These are phyloP conservation scores for Cutaneotrichosporon sp. DNA, from an alignment of 1,284 basidiomycete genomes.

Conservation along the genomic window DNA sequence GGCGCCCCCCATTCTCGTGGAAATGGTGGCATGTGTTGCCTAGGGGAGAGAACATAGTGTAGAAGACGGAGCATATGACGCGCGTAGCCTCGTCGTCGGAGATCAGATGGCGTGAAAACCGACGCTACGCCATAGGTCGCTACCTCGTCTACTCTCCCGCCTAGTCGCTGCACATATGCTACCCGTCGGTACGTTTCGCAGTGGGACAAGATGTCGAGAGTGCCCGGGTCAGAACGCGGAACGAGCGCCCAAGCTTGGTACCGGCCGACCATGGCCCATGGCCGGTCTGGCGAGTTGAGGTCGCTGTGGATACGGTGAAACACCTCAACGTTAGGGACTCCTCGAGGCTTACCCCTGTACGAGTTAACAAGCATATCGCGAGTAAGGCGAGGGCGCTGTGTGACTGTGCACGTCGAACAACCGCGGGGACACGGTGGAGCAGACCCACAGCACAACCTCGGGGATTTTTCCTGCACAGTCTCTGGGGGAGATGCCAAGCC, in stretches of 20 bases:
- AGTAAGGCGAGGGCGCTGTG: not conserved
- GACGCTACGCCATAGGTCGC: conserved; percentile 32
- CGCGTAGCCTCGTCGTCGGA: conserved; percentile 34
- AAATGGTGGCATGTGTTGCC: conserved; percentile 18
- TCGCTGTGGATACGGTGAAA: conserved; percentile 1
- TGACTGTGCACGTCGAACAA: not conserved
- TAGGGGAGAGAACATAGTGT: conserved; percentile 26
- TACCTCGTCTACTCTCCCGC: not conserved
- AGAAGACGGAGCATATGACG: conserved; percentile 32
- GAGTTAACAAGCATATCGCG: not conserved
- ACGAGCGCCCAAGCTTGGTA: conserved; percentile 14
- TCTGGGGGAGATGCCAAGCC: not conserved
- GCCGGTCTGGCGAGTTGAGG: not conserved
- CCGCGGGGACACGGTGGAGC: too few relatives aligned
- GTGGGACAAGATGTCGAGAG: not conserved
- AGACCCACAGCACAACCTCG: too few relatives aligned
- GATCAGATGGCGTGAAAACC: conserved; percentile 28
- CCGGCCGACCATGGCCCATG: conserved; percentile 4
- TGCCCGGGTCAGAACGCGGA: conserved; percentile 2
- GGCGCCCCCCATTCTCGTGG: conserved; percentile 25
- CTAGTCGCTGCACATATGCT: not conserved
- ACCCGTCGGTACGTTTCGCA: conserved; percentile 9
- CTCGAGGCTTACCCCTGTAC: not conserved
- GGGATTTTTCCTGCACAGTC: too few relatives aligned
- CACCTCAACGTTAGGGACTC: not conserved